Evolutionary conservation across 345 rosid genomes (phyloP).

Genomic region (Pugionium cornutum): DNA sequence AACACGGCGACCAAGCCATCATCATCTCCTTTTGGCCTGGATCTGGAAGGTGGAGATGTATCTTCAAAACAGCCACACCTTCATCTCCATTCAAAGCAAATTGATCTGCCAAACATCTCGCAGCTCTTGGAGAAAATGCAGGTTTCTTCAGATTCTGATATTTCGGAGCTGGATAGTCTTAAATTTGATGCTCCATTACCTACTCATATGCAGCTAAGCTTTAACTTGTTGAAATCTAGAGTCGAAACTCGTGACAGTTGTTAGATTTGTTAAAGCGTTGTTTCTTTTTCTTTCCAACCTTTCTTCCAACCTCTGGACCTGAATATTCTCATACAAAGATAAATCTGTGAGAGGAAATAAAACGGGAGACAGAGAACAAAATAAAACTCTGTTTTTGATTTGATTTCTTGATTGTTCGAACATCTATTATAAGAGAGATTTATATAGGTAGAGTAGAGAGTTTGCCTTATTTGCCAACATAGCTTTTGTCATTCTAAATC

Average conservation of each 20-base stretch:
- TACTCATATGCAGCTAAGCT: conserved; percentile 76
- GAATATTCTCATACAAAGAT: conserved; percentile 16
- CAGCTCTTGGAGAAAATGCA: conserved; percentile 49
- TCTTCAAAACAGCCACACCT: conserved; percentile 65
- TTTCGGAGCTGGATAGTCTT: conserved; percentile 51
- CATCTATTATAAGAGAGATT: too few relatives aligned
- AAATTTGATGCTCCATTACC: conserved; percentile 81
- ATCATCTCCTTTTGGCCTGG: conserved; percentile 60
- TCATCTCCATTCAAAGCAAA: conserved; percentile 88
- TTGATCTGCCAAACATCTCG: conserved; percentile 68
- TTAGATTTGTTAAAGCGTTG: background rate
- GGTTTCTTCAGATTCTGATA: conserved; percentile 47
- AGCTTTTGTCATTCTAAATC: too few relatives aligned
- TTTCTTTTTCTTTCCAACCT: background rate
- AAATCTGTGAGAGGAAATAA: background rate
- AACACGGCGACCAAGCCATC: conserved; percentile 32
- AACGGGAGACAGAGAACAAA: too few relatives aligned
- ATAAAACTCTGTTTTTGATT: too few relatives aligned
- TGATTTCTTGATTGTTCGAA: too few relatives aligned
- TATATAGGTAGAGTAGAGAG: too few relatives aligned
- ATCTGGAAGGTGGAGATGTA: conserved; percentile 73
- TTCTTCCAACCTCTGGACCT: background rate
- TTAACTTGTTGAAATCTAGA: conserved; percentile 54
- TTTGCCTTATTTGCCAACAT: too few relatives aligned
- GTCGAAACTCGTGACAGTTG: conserved; percentile 22